Base-by-base conservation (phyloP, 2,329 filamentous ascomycete species). In the Aureobasidium leucospermi region DNA sequence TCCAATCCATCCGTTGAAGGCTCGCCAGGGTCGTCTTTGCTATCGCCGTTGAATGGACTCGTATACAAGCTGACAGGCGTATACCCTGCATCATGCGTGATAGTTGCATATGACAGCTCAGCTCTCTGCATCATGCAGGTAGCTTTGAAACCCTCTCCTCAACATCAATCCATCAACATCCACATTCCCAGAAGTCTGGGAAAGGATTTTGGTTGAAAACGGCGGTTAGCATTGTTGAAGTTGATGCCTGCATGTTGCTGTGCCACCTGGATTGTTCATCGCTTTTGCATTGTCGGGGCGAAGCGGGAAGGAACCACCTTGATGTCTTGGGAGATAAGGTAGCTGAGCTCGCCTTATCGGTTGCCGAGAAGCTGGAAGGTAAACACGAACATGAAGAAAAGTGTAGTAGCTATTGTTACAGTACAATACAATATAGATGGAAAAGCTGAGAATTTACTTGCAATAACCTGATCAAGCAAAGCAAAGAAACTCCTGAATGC, bases 381-480 rank as follows among this genome's bases (percentile, higher is more conserved):
- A 2, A 34, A 13, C 34, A 5, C 31, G 34, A 29, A 42, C 11
- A 8, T 52, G 11, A 43, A 10, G n/a, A 8, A 13, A 31, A 41
- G 38, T 41, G 38, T 28, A 16, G 38, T 53, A 55, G 51, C 51
- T 55, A 41, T 55, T 32, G 51, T 45, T 56, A 56, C 52, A 56
- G 23, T 56, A 56, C 52, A 46, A 38, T 56, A 56, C 51, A 57
- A 31, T 46, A 57, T 46, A 38, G 29, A 36, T 36, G 34, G 34
- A 28, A 23, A 58, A 41, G n/a, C 55, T 32, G 43, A 48, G 42
- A 34, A 45, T 55, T 32, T 56, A 38, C 49, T 43, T 34, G 36
- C 15, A 39, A 39, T 16, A 39, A 29, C 34, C 9, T n/a, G 15
- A 56, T 28, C 41, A 28, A 46, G n/a, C 29, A 31, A 57, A 57